Evolutionary conservation across 2,329 filamentous ascomycete genomes (phyloP).

Genomic region (Alternaria panax): DNA sequence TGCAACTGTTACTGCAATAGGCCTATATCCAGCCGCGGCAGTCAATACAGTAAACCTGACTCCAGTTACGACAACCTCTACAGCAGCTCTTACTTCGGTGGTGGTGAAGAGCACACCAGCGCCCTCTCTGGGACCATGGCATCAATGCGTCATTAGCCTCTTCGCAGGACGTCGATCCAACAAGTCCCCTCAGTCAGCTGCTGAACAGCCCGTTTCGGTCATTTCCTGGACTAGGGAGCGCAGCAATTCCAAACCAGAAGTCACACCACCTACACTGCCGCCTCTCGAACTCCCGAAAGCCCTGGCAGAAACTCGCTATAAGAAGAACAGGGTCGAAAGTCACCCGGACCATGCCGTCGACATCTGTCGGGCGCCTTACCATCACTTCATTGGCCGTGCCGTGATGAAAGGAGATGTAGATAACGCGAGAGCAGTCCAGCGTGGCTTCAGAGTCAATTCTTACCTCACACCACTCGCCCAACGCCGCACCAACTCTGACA

Average conservation of each 20-base stretch:
- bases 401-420: conserved; percentile 12
- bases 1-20: not conserved
- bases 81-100: not conserved
- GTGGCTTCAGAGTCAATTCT: conserved; percentile 16
- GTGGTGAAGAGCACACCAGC: not conserved
- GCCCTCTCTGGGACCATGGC: not conserved
- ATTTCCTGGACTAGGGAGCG: not conserved
- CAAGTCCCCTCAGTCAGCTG: not conserved
- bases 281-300: conserved; percentile 7
- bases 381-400: conserved; percentile 8
- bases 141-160: conserved; percentile 16
- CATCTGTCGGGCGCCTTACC: conserved; percentile 5
- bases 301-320: not conserved
- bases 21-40: not conserved
- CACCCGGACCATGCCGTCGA: not conserved
- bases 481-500: conserved; percentile 6
- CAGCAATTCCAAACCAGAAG: not conserved
- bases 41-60: not conserved
- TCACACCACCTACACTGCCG: not conserved
- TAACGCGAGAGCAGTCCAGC: conserved; percentile 7
- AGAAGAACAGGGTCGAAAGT: not conserved
- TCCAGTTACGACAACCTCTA: not conserved
- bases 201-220: not conserved
- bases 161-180: conserved; percentile 19
- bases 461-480: not conserved